phyloP scores from a whole-genome alignment of 2,329 filamentous ascomycete genomes.

The Fusarium penzigii region DNA sequence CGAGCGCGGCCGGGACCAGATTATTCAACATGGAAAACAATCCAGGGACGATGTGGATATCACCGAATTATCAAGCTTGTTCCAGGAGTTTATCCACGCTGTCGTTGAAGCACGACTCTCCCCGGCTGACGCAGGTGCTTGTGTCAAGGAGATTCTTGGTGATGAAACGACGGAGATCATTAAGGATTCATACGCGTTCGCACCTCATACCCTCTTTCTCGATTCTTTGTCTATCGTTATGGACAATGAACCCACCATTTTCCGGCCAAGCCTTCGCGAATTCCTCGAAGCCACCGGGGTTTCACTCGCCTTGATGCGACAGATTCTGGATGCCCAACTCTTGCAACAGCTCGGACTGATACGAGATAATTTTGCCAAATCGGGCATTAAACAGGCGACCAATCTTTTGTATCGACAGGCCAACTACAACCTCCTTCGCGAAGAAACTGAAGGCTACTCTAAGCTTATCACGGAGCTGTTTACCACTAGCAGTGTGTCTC shows the following conservation, averaged over 20 bases:
- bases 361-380: conserved; percentile 78
- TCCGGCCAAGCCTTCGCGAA: conserved; percentile 56
- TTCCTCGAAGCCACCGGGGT: conserved; percentile 75
- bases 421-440: conserved; percentile 92
- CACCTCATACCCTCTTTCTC: conserved; percentile 72
- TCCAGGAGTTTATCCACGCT: conserved; percentile 82
- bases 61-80: conserved; percentile 68
- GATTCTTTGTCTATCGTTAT: conserved; percentile 80
- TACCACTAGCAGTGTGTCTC: conserved; percentile 75
- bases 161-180: conserved; percentile 53
- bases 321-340: conserved; percentile 77
- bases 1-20: conserved; percentile 62
- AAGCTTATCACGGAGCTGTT: conserved; percentile 97
- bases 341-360: conserved; percentile 78
- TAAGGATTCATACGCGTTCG: conserved; percentile 54
- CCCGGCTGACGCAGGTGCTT: conserved; percentile 67
- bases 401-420: conserved; percentile 93
- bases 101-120: conserved; percentile 69
- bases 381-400: conserved; percentile 86
- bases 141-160: conserved; percentile 73
- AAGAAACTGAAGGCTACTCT: conserved; percentile 95
- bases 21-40: conserved; percentile 65
- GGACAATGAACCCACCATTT: conserved; percentile 62
- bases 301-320: conserved; percentile 70
- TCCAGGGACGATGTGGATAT: conserved; percentile 69